Evolutionary conservation across 2,329 filamentous ascomycete species (phyloP).

Genomic region (Uncinocarpus reesii): DNA sequence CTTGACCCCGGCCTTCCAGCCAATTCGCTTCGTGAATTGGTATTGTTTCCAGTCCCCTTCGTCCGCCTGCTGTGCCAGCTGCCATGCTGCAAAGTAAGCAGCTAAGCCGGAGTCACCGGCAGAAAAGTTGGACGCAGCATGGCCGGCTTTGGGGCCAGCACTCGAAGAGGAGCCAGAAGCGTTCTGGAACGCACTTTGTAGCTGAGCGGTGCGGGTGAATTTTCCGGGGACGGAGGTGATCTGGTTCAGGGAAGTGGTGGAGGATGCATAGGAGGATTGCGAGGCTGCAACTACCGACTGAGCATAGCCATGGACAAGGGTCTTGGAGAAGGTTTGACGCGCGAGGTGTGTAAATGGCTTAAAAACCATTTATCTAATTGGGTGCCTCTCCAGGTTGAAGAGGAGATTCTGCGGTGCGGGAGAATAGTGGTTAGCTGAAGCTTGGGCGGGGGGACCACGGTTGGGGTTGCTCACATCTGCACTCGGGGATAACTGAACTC

Average conservation of each 20-base stretch:
- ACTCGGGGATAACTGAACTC: slow-evolving; percentile 49
- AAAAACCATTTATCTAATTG: slow-evolving; percentile 76
- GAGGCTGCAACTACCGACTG: slow-evolving; percentile 94
- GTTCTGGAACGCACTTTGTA: slow-evolving; percentile 67
- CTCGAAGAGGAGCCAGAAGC: slow-evolving; percentile 38
- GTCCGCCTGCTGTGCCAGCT: slow-evolving; percentile 59
- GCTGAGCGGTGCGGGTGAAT: slow-evolving; percentile 50
- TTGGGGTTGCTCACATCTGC: slow-evolving; percentile 48
- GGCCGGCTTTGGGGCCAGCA: slow-evolving; percentile 46
- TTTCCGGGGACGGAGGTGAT: slow-evolving; percentile 44
- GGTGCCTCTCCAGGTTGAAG: slow-evolving; percentile 54
- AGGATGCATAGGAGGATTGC: slow-evolving; percentile 68
- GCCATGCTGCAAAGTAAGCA: slow-evolving; percentile 84
- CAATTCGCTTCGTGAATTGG: slow-evolving; percentile 76
- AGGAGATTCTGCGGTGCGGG: slow-evolving; percentile 38
- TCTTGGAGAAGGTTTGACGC: slow-evolving; percentile 94
- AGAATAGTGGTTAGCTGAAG: not conserved
- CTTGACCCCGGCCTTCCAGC: slow-evolving; percentile 59
- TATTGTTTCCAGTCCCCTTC: slow-evolving; percentile 86
- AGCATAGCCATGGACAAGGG: slow-evolving; percentile 94
- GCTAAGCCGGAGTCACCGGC: slow-evolving; percentile 59
- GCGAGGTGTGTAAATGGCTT: slow-evolving; percentile 69
- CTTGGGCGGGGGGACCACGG: not conserved
- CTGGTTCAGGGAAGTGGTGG: slow-evolving; percentile 46
- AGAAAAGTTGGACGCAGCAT: slow-evolving; percentile 43